phyloP scores from a whole-genome alignment of 2,329 filamentous ascomycete species.

The Xylariaceae sp. region DNA sequence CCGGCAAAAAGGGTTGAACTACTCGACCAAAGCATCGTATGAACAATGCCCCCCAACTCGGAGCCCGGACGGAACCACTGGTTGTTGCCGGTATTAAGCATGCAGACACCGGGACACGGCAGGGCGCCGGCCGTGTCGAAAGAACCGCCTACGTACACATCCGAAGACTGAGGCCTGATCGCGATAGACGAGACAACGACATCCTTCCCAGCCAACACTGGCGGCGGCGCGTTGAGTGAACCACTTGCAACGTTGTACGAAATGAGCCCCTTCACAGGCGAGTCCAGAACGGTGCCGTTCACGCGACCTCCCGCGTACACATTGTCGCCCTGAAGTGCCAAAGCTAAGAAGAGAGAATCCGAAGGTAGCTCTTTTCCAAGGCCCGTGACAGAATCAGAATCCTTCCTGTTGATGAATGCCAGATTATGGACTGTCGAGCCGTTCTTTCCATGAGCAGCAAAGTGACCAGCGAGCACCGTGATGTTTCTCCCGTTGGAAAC shows the following conservation, averaged over 20 bases:
- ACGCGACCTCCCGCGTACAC: slow-evolving; percentile 81
- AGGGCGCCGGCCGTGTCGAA: slow-evolving; percentile 81
- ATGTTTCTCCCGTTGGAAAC: slow-evolving; percentile 64
- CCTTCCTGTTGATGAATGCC: slow-evolving; percentile 72
- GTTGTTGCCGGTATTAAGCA: slow-evolving; percentile 62
- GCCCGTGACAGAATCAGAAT: slow-evolving; percentile 62
- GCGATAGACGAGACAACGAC: slow-evolving; percentile 73
- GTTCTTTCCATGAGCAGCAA: slow-evolving; percentile 63
- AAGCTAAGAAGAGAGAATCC: slow-evolving; percentile 68
- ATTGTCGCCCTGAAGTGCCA: slow-evolving; percentile 60
- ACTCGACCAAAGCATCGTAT: slow-evolving; percentile 70
- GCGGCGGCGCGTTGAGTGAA: slow-evolving; percentile 65
- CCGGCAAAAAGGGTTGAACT: slow-evolving; percentile 68
- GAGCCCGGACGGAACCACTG: slow-evolving; percentile 79
- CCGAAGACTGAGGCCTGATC: slow-evolving; percentile 60
- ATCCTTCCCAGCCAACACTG: slow-evolving; percentile 63
- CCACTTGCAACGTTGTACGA: slow-evolving; percentile 68
- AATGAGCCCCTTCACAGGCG: slow-evolving; percentile 65
- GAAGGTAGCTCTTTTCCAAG: slow-evolving; percentile 60
- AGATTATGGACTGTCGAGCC: slow-evolving; percentile 73
- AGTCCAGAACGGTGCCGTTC: slow-evolving; percentile 61
- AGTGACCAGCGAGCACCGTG: slow-evolving; percentile 84
- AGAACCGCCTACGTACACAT: slow-evolving; percentile 80
- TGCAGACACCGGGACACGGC: slow-evolving; percentile 75
- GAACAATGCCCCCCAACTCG: slow-evolving; percentile 64